Evolutionary conservation across 345 rosid genomes (phyloP), one percentile per base, ranked within the genome.

Genomic region (Turritis glabra): DNA sequence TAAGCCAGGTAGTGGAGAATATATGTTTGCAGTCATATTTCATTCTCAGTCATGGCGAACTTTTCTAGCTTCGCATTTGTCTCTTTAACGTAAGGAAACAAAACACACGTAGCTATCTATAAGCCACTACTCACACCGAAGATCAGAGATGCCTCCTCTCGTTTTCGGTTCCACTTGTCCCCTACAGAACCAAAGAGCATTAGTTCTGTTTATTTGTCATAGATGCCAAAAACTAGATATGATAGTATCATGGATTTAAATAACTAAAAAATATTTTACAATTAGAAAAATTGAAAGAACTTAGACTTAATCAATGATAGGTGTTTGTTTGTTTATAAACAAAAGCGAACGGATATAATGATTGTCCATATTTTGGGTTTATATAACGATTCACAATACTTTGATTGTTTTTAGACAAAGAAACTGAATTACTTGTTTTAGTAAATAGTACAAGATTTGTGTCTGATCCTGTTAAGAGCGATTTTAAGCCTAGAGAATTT

Each of bases 131-230:
- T 57, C 47, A 18, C 52, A 66, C 61, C 19, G 60, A 37, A 59
- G 8, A 57, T 47, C 1, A 69, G 71, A 77, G 60, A 77, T 77
- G 58, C 80, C 21, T 41, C 52, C 30, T 70, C 41, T 70, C 71
- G 80, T 70, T 76, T 62, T 70, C 67, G 76, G 66, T 63, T 77
- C 71, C 80, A 77, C 72, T 77, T 77, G 76, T 70, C 76, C 64
- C 75, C 66, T 70, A 19, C 44, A 33, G 9, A 63, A 23, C 23
- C 23, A 18, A 21, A 70, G 33, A 27, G 67, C 48, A 77, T 12
- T 35, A 14, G 27, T 70, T 63, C 35, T 76, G 56, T 63, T 32
- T 63, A 17, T 44, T 44, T 69, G 26, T 19, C 79, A 32, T 29
- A 6, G 58, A 60, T 51, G 74, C 48, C 30, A 37, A 58, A 66